phyloP scores from a whole-genome alignment of 2,329 filamentous ascomycete genomes.

The Fusarium humuli region DNA sequence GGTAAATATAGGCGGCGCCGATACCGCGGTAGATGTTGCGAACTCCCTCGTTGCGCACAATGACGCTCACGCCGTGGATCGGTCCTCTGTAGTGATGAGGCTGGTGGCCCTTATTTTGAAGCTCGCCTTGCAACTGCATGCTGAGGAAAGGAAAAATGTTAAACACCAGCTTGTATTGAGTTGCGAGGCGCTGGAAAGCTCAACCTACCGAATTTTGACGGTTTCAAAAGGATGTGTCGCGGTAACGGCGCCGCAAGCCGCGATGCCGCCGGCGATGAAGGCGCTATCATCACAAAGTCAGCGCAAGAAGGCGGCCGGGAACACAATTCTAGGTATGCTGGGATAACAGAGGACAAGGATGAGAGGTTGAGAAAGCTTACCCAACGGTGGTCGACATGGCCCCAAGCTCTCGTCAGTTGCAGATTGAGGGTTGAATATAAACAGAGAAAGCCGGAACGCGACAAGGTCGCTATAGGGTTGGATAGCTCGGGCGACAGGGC shows the following conservation, averaged over 20 bases:
- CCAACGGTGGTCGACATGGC: slow-evolving; percentile 50
- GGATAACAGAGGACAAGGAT: background rate
- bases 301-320: background rate
- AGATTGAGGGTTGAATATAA: background rate
- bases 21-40: slow-evolving; percentile 88
- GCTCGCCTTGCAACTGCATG: slow-evolving; percentile 95
- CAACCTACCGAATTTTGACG: slow-evolving; percentile 90
- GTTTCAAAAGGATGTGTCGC: slow-evolving; percentile 99
- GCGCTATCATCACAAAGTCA: slow-evolving; percentile 63
- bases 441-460: slow-evolving; percentile 3
- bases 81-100: slow-evolving; percentile 91
- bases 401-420: slow-evolving; percentile 40
- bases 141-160: slow-evolving; percentile 55
- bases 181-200: background rate
- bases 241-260: slow-evolving; percentile 96
- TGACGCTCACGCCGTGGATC: slow-evolving; percentile 89
- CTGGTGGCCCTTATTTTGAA: slow-evolving; percentile 86
- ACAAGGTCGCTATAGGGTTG: slow-evolving; percentile 20
- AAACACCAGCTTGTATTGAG: background rate
- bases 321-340: background rate
- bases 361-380: slow-evolving; percentile 45
- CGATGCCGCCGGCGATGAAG: slow-evolving; percentile 95
- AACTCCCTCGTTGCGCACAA: slow-evolving; percentile 89
- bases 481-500: slow-evolving; percentile 41
- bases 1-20: slow-evolving; percentile 94